Conservation (phyloP, 106 monocot species). For the Narthecium ossifragum region DNA sequence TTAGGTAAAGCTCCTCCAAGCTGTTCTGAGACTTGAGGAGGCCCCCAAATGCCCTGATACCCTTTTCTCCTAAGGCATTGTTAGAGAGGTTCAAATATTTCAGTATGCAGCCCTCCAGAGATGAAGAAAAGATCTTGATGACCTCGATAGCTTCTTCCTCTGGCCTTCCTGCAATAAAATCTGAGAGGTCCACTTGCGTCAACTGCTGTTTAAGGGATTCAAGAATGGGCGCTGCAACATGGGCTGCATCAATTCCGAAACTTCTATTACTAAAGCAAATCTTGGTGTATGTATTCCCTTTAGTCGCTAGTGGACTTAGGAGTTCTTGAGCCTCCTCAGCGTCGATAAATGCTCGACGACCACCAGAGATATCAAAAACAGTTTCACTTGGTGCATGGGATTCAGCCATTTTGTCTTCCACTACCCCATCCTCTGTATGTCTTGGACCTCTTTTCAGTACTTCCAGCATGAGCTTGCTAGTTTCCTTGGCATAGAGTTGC, state of each 20-base stretch:
- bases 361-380: constrained; percentile 82
- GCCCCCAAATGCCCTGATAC: constrained; percentile 73
- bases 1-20: constrained; percentile 83
- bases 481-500: constrained; percentile 95
- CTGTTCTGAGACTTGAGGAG: constrained; percentile 65
- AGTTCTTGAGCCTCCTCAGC: constrained; percentile 72
- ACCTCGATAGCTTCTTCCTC: constrained; percentile 97
- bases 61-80: constrained; percentile 96
- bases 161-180: constrained; percentile 76
- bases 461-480: constrained; percentile 81
- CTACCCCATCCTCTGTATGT: constrained; percentile 11
- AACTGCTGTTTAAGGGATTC: constrained; percentile 58
- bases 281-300: constrained; percentile 53
- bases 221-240: constrained; percentile 68
- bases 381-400: constrained; percentile 1
- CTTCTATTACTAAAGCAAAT: constrained; percentile 91
- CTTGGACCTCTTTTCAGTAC: constrained; percentile 72
- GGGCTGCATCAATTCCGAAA: constrained; percentile 76
- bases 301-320: constrained; percentile 43
- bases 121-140: constrained; percentile 77
- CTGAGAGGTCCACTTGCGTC: constrained; percentile 73
- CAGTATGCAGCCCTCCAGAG: constrained; percentile 46
- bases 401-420: neutral
- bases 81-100: constrained; percentile 72
- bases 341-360: constrained; percentile 61